Evolutionary conservation across 371 early-diverging fungal species (phyloP), one percentile per base, ranked within the genome.

Genomic region (Syncephalastrum sp.): DNA sequence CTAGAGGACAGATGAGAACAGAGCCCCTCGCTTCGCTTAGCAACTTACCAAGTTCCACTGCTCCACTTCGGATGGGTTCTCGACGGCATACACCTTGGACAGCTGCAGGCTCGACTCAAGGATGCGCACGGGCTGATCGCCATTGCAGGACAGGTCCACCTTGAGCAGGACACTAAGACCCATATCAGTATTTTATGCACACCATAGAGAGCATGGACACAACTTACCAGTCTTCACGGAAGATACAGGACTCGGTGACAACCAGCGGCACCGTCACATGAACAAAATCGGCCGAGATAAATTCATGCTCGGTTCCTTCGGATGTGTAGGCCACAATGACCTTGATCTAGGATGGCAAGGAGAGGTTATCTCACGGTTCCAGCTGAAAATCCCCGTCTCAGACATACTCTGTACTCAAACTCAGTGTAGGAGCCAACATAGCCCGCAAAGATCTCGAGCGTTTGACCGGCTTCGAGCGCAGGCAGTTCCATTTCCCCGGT

Each of bases 81-180:
- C 64, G 49, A 82, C 63, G 46, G 73, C 49, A 63, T 83, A 71
- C 48, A 66, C 41, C 45, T 75, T 69, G 38, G 84, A 74, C 52
- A 74, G 68, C 50, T 60, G 70, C 14, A 79, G 70, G 29, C 65
- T 61, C 13, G 81, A 79, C 15, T 75, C 77, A 12, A 82, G 54
- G 24, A 86, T 72, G 19, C 86, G 79, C 13, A 84, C 81, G 6
- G 86, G 86, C 19, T 83, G 60, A 46, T 68, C 69, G n/a, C 85
- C 84, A 51, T 82, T 74, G 49, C 83, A 84, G 3, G 81, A 76
- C 41, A 83, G 63, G 48, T 84, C 81, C 4, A 86, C 74, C 60
- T 82, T 83, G 45, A 86, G 56, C 42, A 77, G 81, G 1, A 86
- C 66, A 54, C 86, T 86, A 51, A 33, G 38, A 10, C 7, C 4